A percentile compares a stretch with the other conserved stretches of the same genome.
phyloP scores from a whole-genome alignment of 495 filamentous ascomycete genomes.

The Mytilinidion resinicola region DNA sequence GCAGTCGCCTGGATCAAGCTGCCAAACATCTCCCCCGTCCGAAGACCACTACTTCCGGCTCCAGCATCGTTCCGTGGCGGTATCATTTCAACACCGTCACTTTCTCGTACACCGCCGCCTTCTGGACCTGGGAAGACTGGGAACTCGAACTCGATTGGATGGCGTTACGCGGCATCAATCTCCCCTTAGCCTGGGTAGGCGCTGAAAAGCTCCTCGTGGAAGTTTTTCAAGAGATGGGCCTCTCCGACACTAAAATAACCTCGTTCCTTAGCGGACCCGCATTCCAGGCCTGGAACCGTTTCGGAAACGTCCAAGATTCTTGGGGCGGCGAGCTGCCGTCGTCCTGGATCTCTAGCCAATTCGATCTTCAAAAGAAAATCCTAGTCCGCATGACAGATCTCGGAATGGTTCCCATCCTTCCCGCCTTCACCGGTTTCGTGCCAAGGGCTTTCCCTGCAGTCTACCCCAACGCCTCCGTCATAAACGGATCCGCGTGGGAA shows the following conservation, averaged over 20 bases:
- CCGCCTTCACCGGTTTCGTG: slow-evolving; percentile 43
- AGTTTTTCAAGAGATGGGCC: slow-evolving; percentile 44
- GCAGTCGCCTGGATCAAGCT: slow-evolving; percentile 33
- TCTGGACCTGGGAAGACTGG: slow-evolving; percentile 53
- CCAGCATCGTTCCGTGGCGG: slow-evolving; percentile 45
- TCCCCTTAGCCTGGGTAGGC: slow-evolving; percentile 50
- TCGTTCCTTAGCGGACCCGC: slow-evolving; percentile 47
- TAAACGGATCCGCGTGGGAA: slow-evolving; percentile 45
- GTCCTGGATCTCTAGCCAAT: slow-evolving; percentile 45
- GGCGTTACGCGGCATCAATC: slow-evolving; percentile 47
- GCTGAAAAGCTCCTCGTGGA: slow-evolving; percentile 48
- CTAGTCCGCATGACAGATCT: slow-evolving; percentile 46
- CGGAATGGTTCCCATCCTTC: slow-evolving; percentile 43
- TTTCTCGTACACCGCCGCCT: slow-evolving; percentile 49
- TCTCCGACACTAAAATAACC: slow-evolving; percentile 42
- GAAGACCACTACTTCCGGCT: slow-evolving; percentile 19
- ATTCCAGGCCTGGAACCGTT: slow-evolving; percentile 52
- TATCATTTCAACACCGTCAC: slow-evolving; percentile 54
- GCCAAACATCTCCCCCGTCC: slow-evolving; percentile 32
- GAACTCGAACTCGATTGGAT: slow-evolving; percentile 51
- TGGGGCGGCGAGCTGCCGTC: slow-evolving; percentile 38
- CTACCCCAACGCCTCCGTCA: slow-evolving; percentile 41
- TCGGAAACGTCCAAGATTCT: slow-evolving; percentile 50
- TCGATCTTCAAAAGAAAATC: slow-evolving; percentile 45
- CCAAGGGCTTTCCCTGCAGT: slow-evolving; percentile 35